Percentiles rank a stretch among this genome's conserved stretches.
These are phyloP conservation scores for Aphanoascus verrucosus DNA, from an alignment of 2,329 filamentous ascomycete genomes.

Conservation along the genomic window DNA sequence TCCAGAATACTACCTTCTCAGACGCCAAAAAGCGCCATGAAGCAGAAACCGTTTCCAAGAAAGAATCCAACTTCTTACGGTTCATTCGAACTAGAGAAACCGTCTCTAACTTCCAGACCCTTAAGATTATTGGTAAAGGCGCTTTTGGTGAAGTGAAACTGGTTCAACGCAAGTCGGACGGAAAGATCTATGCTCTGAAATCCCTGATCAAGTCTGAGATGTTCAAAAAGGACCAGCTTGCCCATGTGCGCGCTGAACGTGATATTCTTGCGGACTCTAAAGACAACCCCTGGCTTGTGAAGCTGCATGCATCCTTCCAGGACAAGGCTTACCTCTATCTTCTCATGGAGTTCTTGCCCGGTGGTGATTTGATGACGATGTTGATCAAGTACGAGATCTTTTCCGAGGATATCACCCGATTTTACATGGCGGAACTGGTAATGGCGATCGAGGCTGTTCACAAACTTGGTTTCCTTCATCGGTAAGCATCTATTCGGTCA, in stretches of 20 bases:
- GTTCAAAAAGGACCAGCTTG: slow-evolving; percentile 98
- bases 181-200: slow-evolving; percentile 97
- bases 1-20: slow-evolving; percentile 64
- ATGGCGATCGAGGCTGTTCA: slow-evolving; percentile 98
- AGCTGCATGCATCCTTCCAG: slow-evolving; percentile 96
- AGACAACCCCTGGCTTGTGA: slow-evolving; percentile 99
- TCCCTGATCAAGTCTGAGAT: slow-evolving; percentile 98
- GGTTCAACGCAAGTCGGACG: slow-evolving; percentile 90
- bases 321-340: slow-evolving; percentile 94
- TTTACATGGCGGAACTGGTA: slow-evolving; percentile 98
- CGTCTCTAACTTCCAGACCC: slow-evolving; percentile 85
- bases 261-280: slow-evolving; percentile 90
- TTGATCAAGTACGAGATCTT: slow-evolving; percentile 99
- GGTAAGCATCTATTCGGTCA: slow-evolving; percentile 47
- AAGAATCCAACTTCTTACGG: slow-evolving; percentile 94
- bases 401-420: slow-evolving; percentile 93
- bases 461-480: slow-evolving; percentile 95
- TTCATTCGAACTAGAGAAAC: slow-evolving; percentile 96
- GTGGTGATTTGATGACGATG: slow-evolving; percentile 99
- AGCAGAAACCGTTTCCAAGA: slow-evolving; percentile 71
- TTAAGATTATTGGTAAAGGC: slow-evolving; percentile 98
- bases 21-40: slow-evolving; percentile 71
- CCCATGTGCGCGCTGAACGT: slow-evolving; percentile 92
- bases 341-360: slow-evolving; percentile 98
- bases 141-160: slow-evolving; percentile 97